Conservation (phyloP, 2,329 filamentous ascomycete genomes). For the Beauveria medogensis region DNA sequence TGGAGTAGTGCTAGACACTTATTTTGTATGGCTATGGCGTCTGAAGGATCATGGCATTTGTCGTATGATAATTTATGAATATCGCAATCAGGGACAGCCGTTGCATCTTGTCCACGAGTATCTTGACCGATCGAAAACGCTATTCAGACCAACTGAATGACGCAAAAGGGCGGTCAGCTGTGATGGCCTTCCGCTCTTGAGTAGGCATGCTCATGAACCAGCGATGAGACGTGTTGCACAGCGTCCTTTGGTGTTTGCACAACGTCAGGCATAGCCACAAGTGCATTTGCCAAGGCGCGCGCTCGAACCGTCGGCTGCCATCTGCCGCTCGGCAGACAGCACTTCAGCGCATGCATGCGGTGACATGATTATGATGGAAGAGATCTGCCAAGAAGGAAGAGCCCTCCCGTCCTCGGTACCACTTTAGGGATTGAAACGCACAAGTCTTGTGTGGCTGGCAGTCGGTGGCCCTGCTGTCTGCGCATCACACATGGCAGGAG, state of each 20-base stretch:
- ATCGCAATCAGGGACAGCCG: neutral
- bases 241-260: neutral
- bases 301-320: neutral
- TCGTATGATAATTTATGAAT: constrained; percentile 7
- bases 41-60: neutral
- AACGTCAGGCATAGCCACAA: neutral
- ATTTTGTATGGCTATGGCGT: neutral
- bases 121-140: neutral
- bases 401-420: neutral
- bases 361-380: neutral
- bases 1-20: constrained; percentile 4
- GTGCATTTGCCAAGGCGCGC: neutral
- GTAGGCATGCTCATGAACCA: neutral
- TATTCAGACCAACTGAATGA: neutral
- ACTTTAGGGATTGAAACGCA: neutral
- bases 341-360: neutral
- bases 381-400: no score
- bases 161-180: neutral
- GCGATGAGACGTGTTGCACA: neutral
- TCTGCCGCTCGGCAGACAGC: neutral
- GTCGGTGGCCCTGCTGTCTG: neutral
- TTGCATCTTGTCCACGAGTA: neutral
- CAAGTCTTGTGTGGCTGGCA: neutral
- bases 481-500: constrained; percentile 5
- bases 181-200: neutral